Evolutionary conservation across 148 eudicot species (phyloP).

Genomic region (Heliamphora exappendiculata): DNA sequence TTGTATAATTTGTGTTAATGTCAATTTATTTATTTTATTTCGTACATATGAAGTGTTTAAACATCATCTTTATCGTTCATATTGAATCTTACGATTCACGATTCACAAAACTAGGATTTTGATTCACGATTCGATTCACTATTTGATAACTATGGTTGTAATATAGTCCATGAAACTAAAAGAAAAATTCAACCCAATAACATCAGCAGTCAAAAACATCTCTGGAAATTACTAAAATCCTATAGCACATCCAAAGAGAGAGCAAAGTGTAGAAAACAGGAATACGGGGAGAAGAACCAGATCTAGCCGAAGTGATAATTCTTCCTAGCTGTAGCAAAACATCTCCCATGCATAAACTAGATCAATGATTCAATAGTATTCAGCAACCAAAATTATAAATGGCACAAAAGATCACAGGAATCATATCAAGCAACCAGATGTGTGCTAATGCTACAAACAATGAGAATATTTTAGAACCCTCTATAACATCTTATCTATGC

Average conservation of each 20-base stretch:
- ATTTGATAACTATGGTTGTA: no score
- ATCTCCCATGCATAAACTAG: background rate
- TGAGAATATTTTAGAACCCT: background rate
- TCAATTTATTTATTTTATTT: no score
- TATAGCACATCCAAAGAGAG: background rate
- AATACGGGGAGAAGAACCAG: background rate
- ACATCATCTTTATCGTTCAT: no score
- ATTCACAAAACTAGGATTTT: no score
- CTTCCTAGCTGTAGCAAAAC: background rate
- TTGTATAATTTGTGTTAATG: no score
- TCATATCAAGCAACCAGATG: background rate
- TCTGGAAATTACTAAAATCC: background rate
- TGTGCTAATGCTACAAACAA: background rate
- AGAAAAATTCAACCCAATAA: background rate
- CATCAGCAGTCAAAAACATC: background rate
- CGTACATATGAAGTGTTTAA: no score
- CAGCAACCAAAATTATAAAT: background rate
- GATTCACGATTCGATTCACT: no score
- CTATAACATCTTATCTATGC: background rate
- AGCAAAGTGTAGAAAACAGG: background rate
- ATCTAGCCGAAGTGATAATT: background rate
- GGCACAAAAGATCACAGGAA: background rate
- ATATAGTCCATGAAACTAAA: background rate
- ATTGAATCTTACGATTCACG: no score
- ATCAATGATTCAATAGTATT: background rate